Conservation (phyloP, 371 early-diverging fungal species). For the Umbelopsis sp. region DNA sequence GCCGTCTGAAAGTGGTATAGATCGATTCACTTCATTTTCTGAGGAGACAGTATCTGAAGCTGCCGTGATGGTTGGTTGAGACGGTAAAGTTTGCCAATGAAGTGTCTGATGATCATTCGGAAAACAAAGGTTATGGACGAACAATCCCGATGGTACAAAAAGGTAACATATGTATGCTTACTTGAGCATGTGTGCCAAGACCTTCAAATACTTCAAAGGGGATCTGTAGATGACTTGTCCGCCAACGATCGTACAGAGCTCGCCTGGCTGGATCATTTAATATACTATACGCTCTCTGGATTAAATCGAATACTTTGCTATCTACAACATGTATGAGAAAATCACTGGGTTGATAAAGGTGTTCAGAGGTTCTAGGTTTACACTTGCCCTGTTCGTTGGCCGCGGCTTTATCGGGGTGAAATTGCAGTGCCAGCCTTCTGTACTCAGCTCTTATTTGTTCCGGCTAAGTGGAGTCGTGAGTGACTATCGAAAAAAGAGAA, state of each 20-base stretch:
- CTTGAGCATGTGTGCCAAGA: slow-evolving; percentile 37
- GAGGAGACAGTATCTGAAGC: slow-evolving; percentile 21
- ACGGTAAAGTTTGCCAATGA: slow-evolving; percentile 41
- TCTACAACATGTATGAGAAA: not conserved
- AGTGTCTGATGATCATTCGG: slow-evolving; percentile 26
- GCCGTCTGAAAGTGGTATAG: not conserved
- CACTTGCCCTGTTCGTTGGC: not conserved
- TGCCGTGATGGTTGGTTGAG: slow-evolving; percentile 28
- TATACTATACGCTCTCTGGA: slow-evolving; percentile 38
- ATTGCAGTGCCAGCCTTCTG: slow-evolving; percentile 26
- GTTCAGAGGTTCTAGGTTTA: not conserved
- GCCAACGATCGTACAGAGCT: slow-evolving; percentile 43
- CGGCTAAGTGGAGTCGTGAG: slow-evolving; percentile 6
- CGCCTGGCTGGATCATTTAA: slow-evolving; percentile 29
- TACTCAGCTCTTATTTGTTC: slow-evolving; percentile 38
- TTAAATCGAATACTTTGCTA: slow-evolving; percentile 22
- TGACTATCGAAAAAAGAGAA: too few relatives aligned
- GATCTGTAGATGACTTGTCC: slow-evolving; percentile 30
- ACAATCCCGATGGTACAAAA: not conserved
- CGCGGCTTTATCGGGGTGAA: slow-evolving; percentile 33
- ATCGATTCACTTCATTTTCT: not conserved
- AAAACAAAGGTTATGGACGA: not conserved
- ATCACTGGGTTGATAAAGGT: not conserved
- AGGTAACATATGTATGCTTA: slow-evolving; percentile 12
- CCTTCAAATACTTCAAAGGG: slow-evolving; percentile 38